phyloP scores from a whole-genome alignment of 2,329 filamentous ascomycete species.

The Niveomyces coronatus region DNA sequence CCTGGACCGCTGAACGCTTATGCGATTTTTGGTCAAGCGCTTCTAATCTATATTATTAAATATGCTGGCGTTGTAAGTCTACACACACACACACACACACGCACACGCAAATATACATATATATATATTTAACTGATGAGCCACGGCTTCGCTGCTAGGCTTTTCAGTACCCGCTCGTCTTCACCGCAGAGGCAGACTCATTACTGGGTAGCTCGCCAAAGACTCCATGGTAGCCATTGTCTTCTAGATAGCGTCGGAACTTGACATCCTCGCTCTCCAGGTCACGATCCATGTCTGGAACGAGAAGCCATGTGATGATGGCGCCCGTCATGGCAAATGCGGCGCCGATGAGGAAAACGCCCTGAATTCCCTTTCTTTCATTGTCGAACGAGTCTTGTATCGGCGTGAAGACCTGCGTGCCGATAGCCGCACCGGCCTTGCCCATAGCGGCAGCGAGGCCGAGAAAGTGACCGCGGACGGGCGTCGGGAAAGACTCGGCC shows the following conservation, averaged over 20 bases:
- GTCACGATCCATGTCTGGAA: slow-evolving; percentile 15
- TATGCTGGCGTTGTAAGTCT: too few species aligned
- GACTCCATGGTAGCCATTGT: slow-evolving; percentile 12
- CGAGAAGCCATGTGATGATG: slow-evolving; percentile 17
- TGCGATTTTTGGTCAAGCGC: too few species aligned
- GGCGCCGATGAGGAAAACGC: slow-evolving; percentile 19
- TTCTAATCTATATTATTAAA: too few species aligned
- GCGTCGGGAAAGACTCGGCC: slow-evolving; percentile 39
- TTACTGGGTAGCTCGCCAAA: too few species aligned
- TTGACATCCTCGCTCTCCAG: slow-evolving; percentile 14
- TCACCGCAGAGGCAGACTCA: too few species aligned
- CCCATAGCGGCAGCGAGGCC: slow-evolving; percentile 39
- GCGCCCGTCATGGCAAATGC: slow-evolving; percentile 17
- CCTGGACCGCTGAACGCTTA: too few species aligned
- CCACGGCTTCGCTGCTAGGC: too few species aligned
- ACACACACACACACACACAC: too few species aligned
- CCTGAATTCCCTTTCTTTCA: slow-evolving; percentile 16
- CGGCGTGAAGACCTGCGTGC: slow-evolving; percentile 23
- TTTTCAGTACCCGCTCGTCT: too few species aligned
- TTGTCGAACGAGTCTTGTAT: slow-evolving; percentile 15
- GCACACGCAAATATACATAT: too few species aligned
- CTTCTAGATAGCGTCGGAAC: slow-evolving; percentile 13
- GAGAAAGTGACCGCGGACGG: slow-evolving; percentile 38
- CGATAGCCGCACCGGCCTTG: slow-evolving; percentile 40
- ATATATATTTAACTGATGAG: too few species aligned